Evolutionary conservation across 2,329 filamentous ascomycete genomes (phyloP).

Genomic region (Talaromyces sp.): DNA sequence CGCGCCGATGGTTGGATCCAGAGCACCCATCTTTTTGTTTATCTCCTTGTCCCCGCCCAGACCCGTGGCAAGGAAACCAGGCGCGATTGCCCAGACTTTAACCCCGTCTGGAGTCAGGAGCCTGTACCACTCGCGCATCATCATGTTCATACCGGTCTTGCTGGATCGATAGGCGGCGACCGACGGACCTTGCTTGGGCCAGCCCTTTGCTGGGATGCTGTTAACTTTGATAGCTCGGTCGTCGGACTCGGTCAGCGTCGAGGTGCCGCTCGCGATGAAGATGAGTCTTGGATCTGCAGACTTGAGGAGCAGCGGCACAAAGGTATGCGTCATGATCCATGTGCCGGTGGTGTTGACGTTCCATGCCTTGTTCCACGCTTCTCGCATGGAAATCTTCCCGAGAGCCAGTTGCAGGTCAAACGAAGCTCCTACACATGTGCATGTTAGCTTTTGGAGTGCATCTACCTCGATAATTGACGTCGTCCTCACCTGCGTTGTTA

Average conservation of each 20-base stretch:
- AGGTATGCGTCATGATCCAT: slow-evolving; percentile 41
- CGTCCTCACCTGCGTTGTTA: slow-evolving; percentile 50
- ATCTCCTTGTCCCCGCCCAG: slow-evolving; percentile 32
- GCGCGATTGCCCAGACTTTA: slow-evolving; percentile 45
- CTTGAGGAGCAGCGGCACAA: slow-evolving; percentile 48
- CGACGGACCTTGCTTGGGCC: slow-evolving; percentile 32
- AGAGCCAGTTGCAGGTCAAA: background rate
- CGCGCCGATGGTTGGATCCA: slow-evolving; percentile 30
- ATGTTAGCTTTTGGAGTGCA: background rate
- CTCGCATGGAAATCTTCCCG: slow-evolving; percentile 21
- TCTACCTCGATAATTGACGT: background rate
- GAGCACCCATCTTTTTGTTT: slow-evolving; percentile 15
- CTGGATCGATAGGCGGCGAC: slow-evolving; percentile 32
- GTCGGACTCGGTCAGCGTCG: slow-evolving; percentile 25
- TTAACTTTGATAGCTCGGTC: background rate
- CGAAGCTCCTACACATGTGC: background rate
- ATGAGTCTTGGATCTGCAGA: slow-evolving; percentile 39
- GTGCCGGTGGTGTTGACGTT: slow-evolving; percentile 48
- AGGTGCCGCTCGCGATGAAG: slow-evolving; percentile 44
- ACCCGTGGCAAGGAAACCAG: slow-evolving; percentile 45
- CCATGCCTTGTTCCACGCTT: slow-evolving; percentile 42
- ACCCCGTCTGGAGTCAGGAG: slow-evolving; percentile 45
- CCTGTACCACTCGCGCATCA: slow-evolving; percentile 42
- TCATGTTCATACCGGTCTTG: slow-evolving; percentile 46
- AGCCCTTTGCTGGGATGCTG: slow-evolving; percentile 22